A percentile compares a stretch with the other conserved stretches of the same genome.
phyloP scores from a whole-genome alignment of 2,329 filamentous ascomycete genomes.

The Ramularia endophylla region DNA sequence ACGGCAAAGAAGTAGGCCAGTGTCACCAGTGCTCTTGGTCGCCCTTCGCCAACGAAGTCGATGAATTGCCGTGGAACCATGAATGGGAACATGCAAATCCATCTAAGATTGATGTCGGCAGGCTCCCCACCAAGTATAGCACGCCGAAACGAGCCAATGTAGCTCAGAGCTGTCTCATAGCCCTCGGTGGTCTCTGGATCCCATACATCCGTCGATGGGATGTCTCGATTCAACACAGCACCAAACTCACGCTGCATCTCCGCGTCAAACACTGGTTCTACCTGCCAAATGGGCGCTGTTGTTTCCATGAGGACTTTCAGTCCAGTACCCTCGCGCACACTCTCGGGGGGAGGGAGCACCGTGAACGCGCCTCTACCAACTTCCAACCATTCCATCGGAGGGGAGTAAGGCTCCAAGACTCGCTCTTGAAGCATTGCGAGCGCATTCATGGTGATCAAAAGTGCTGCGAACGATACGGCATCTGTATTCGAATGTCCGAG shows the following conservation, averaged over 20 bases:
- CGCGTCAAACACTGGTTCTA: constrained; percentile 14
- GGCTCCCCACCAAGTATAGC: constrained; percentile 22
- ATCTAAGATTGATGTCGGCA: constrained; percentile 22
- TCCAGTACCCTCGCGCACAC: constrained; percentile 18
- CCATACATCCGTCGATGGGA: constrained; percentile 16
- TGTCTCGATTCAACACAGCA: constrained; percentile 18
- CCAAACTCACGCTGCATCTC: constrained; percentile 20
- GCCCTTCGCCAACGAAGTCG: constrained; percentile 26
- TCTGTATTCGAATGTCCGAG: constrained; percentile 25
- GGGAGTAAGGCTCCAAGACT: constrained; percentile 22
- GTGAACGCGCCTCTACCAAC: constrained; percentile 24
- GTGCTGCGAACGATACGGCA: constrained; percentile 25
- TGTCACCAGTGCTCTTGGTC: constrained; percentile 31
- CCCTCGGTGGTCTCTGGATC: constrained; percentile 20
- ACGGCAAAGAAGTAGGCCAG: constrained; percentile 32
- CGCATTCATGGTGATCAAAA: constrained; percentile 26
- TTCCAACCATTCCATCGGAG: constrained; percentile 30
- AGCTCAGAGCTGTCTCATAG: constrained; percentile 26
- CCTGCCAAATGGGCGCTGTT: constrained; percentile 19
- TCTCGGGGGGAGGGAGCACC: constrained; percentile 21
- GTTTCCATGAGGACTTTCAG: constrained; percentile 22
- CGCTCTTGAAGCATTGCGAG: constrained; percentile 28
- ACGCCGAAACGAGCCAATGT: constrained; percentile 24
- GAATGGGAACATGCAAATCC: constrained; percentile 29
- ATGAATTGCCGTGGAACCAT: constrained; percentile 27